Conservation (phyloP, 257 asterid genomes). For the Prunella vulgaris region DNA sequence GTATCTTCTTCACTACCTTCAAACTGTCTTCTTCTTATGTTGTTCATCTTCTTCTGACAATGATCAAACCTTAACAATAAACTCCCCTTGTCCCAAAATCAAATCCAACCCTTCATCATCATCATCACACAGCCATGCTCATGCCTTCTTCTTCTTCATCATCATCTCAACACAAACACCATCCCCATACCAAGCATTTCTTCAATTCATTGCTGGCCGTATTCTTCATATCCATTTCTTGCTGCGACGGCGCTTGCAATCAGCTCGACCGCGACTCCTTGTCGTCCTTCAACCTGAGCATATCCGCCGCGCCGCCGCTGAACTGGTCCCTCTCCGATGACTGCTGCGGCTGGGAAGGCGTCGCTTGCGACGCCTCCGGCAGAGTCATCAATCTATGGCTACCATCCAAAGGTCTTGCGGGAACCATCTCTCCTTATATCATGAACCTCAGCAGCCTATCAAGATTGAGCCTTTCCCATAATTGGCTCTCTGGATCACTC, state of each 20-base stretch:
- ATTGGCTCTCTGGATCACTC: slow-evolving; percentile 53
- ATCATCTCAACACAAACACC: neutral
- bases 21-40: slow-evolving; percentile 19
- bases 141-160: slow-evolving; percentile 8
- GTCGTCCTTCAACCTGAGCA: slow-evolving; percentile 36
- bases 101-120: slow-evolving; percentile 21
- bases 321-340: slow-evolving; percentile 55
- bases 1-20: slow-evolving; percentile 25
- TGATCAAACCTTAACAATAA: slow-evolving; percentile 36
- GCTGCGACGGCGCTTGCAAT: slow-evolving; percentile 50
- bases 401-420: slow-evolving; percentile 60
- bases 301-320: slow-evolving; percentile 45
- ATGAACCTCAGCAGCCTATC: slow-evolving; percentile 53
- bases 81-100: slow-evolving; percentile 24
- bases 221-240: slow-evolving; percentile 18
- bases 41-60: slow-evolving; percentile 21
- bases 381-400: slow-evolving; percentile 53
- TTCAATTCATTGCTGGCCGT: slow-evolving; percentile 22
- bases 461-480: slow-evolving; percentile 53
- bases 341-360: slow-evolving; percentile 91
- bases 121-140: too few relatives aligned
- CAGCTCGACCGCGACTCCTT: slow-evolving; percentile 44
- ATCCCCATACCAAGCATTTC: neutral
- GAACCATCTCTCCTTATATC: slow-evolving; percentile 43
- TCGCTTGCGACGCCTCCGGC: slow-evolving; percentile 56